Evolutionary conservation across 768 basidiomycete genomes (phyloP), one percentile per base, ranked within the genome.

Genomic region (Boletus eberwhitei): DNA sequence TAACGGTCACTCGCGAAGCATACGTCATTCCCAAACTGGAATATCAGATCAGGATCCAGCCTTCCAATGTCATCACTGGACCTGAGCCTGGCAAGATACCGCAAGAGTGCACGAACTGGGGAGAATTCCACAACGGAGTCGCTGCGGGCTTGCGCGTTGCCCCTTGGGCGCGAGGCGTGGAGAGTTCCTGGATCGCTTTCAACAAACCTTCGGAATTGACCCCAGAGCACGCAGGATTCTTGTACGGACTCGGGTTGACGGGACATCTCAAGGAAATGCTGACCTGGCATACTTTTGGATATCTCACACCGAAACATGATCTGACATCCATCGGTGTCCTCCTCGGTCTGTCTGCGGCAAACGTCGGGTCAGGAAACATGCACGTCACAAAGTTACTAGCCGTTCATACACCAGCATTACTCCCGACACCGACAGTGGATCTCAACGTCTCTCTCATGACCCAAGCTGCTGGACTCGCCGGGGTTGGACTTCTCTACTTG

Each of bases 51-150:
- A 83, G 85, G 22, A 70, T 93, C 16, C 87, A 88, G 58, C 92
- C 91, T 5, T 73, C 84, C 49, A 90, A 89, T 62, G 70, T 84
- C 36, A 75, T 78, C 9, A 78, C 86, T 32, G 69, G 79, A 16
- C 84, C 86, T 1, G 90, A 92, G 54, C 66, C 76, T n/a, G 85
- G 86, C 19, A 89, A 91, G 67, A 81, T 93, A 54, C 76, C 81
- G 0, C 61, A 72, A 1, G 95, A 98, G 40, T 86, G 85, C 31
- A 71, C 83, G 6, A 81, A 78, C 48, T 99, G 96, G 97, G 93
- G 91, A n/a, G 90, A 95, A 56, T 99, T 99, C 72, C 94, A 98
- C 71, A 94, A 96, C 59, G 97, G 97, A 11, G 96, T 97, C 0
- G 93, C 93, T 8, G 90, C 93, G 5, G 97, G 88, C 3, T 71